Base-by-base conservation (phyloP, 805 yeast genomes). In the Saccharomycopsis babjevae region DNA sequence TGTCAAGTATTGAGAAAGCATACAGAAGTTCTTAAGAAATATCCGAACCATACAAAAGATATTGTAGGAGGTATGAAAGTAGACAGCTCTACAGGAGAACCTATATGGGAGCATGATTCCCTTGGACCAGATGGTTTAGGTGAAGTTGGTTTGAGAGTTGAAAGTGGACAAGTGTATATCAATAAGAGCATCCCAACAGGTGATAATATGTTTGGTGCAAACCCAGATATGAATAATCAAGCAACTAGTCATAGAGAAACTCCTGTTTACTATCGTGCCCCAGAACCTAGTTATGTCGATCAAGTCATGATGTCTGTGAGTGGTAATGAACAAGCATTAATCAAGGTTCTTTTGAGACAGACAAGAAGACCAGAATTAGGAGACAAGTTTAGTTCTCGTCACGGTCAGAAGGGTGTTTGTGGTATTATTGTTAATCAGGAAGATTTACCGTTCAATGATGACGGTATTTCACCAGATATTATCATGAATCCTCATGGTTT, bases 401-500 rank as follows among this genome's bases (percentile, higher is more conserved):
- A 93, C 76, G 99, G 99, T 46, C 99, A 93, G 73, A 93, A 93
- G 78, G 99, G 99, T 83, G 98, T 94, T 36, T 93, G 98, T 78
- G 98, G 99, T 75, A 90, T 94, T 67, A 94, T 93, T 72, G 97
- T 93, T 5, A 91, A 90, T 67, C 98, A 93, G 71, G 98, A 93
- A 68, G 99, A 93, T 70, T 79, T 93, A 80, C 99, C 99, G 15
- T 93, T 93, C 74, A 89, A 85, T 70, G 98, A 94, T 68, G 82
- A 85, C 62, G 99, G 99, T 71, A 82, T 94, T 30, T 78, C 83
- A 2, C 99, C 99, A 0, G 99, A 93, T 76, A 92, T 93, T 66
- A 93, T 93, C 69, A 93, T 93, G 97, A 93, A 93, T 71, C 99
- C 99, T 1, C 99, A 93, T 73, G 99, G 97, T 77, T 94, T 93